A percentile compares a stretch with the other conserved stretches of the same genome.
Evolutionary conservation across 2,329 filamentous ascomycete species (phyloP).

Genomic region (Fusarium foetens): DNA sequence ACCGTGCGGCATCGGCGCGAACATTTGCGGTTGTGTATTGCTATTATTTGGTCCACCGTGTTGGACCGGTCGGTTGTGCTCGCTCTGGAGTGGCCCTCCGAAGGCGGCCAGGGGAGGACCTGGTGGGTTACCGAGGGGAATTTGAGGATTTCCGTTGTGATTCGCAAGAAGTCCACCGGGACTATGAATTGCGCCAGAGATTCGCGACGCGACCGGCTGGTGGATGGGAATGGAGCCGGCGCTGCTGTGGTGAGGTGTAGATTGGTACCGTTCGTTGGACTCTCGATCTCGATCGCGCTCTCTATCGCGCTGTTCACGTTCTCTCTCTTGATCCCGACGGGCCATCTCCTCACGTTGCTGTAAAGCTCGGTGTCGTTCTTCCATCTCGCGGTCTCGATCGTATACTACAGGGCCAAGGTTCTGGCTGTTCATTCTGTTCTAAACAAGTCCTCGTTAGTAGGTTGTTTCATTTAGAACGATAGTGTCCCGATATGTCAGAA

Average conservation of each 20-base stretch:
- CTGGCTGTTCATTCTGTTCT: conserved; percentile 59
- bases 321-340: conserved; percentile 57
- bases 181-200: conserved; percentile 86
- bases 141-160: conserved; percentile 69
- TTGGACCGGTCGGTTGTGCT: conserved; percentile 62
- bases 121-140: conserved; percentile 63
- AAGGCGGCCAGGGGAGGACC: conserved; percentile 61
- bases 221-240: conserved; percentile 90
- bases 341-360: conserved; percentile 61
- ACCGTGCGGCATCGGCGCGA: conserved; percentile 63
- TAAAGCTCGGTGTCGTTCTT: conserved; percentile 59
- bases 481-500: not conserved
- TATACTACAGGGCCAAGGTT: conserved; percentile 55
- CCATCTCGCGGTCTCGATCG: conserved; percentile 61
- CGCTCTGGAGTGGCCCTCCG: conserved; percentile 64
- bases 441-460: conserved; percentile 24
- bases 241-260: conserved; percentile 83
- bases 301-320: conserved; percentile 67
- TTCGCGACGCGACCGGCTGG: conserved; percentile 88
- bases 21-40: conserved; percentile 65
- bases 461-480: conserved; percentile 1
- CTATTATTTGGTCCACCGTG: conserved; percentile 62
- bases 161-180: conserved; percentile 88
- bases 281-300: conserved; percentile 69
- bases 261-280: conserved; percentile 72